These are phyloP conservation scores for Corylus avellana DNA, from an alignment of 306 rosid species.

Conservation along the genomic window DNA sequence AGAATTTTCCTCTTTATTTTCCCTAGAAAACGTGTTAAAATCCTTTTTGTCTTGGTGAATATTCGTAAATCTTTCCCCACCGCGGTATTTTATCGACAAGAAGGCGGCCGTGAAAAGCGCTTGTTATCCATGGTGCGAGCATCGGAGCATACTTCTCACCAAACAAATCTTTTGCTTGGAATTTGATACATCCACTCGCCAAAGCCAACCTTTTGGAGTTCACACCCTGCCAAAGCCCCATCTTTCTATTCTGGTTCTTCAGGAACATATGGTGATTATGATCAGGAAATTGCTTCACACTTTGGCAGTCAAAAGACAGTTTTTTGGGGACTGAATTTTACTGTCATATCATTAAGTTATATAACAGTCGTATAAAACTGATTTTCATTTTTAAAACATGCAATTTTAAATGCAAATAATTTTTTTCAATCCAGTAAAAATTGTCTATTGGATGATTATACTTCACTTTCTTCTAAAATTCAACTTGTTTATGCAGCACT, in stretches of 20 bases:
- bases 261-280: not conserved
- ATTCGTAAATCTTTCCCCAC: not conserved
- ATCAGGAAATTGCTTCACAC: not conserved
- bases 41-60: no score
- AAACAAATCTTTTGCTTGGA: not conserved
- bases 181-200: not conserved
- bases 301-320: no score
- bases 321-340: no score
- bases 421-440: no score
- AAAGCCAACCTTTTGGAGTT: not conserved
- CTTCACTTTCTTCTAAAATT: not conserved
- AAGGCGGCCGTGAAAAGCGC: not conserved
- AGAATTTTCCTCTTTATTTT: no score
- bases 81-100: not conserved
- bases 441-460: not conserved
- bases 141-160: not conserved
- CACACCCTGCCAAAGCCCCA: not conserved
- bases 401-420: no score
- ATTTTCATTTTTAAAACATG: no score
- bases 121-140: not conserved
- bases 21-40: no score
- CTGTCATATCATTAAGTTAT: no score
- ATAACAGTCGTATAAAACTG: no score
- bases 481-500: not conserved
- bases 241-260: not conserved